Conservation (phyloP, 2,329 filamentous ascomycete genomes). For the Aspergillus terreus region DNA sequence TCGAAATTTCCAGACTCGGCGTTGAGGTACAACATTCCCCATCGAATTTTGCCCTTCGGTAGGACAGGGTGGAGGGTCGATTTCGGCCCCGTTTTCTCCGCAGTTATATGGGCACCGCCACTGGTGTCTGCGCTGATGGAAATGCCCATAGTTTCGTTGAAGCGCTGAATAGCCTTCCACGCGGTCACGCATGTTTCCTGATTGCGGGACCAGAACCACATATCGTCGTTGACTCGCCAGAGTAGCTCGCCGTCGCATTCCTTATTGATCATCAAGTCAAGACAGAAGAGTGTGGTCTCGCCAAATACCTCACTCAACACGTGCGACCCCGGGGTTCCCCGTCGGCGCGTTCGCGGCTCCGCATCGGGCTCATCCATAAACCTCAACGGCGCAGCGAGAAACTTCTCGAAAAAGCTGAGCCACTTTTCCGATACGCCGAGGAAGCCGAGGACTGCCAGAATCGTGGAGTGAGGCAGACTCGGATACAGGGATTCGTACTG, state of each 20-base stretch:
- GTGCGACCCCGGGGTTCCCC: conserved; percentile 8
- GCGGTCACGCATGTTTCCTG: conserved; percentile 5
- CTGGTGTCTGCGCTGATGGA: neutral
- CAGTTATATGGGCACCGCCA: conserved; percentile 2
- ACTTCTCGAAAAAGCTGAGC: conserved; percentile 8
- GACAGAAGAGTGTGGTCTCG: conserved; percentile 10
- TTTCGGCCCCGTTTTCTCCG: neutral
- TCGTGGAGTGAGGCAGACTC: conserved; percentile 4
- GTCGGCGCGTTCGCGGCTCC: conserved; percentile 6
- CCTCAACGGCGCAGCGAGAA: conserved; percentile 7
- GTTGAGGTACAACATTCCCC: conserved; percentile 14
- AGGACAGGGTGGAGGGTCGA: neutral
- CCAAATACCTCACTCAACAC: conserved; percentile 13
- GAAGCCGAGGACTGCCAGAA: conserved; percentile 7
- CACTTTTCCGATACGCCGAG: conserved; percentile 11
- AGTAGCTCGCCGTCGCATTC: conserved; percentile 5
- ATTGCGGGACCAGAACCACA: conserved; percentile 12
- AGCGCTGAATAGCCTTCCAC: conserved; percentile 6
- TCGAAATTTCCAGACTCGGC: conserved; percentile 9
- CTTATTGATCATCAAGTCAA: conserved; percentile 11
- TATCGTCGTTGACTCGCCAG: conserved; percentile 13
- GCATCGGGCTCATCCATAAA: conserved; percentile 7
- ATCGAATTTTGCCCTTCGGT: conserved; percentile 8
- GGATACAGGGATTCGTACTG: conserved; percentile 9
- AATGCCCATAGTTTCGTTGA: conserved; percentile 9